Percentiles rank a stretch among this genome's conserved stretches.
These are phyloP conservation scores for Nannizziopsis arthrosporioides DNA, from an alignment of 2,329 filamentous ascomycete genomes.

Conservation along the genomic window DNA sequence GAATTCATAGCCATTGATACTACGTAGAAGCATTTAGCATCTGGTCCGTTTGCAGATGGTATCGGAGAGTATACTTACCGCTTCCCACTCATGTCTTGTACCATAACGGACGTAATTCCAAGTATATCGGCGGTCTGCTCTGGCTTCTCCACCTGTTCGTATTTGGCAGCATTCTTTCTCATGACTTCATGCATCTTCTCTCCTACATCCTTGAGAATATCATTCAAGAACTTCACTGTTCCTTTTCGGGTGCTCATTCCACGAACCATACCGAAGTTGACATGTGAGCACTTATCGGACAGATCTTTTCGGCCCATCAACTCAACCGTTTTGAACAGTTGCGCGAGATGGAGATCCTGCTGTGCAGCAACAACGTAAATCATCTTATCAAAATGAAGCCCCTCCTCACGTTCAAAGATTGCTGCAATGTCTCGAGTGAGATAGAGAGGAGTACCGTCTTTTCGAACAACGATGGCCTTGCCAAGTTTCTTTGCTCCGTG, in stretches of 20 bases:
- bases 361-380: constrained; percentile 55
- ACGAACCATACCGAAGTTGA: constrained; percentile 56
- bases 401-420: constrained; percentile 50
- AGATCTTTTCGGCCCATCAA: constrained; percentile 51
- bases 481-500: constrained; percentile 57
- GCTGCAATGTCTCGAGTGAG: constrained; percentile 59
- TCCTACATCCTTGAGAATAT: constrained; percentile 65
- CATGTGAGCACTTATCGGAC: constrained; percentile 48
- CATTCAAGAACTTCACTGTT: constrained; percentile 62
- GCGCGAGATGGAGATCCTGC: constrained; percentile 53
- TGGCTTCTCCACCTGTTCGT: constrained; percentile 76
- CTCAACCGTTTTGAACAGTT: constrained; percentile 54
- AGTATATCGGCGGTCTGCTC: constrained; percentile 71
- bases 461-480: constrained; percentile 54
- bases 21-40: constrained; percentile 41
- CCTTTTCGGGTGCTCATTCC: constrained; percentile 55
- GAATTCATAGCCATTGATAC: constrained; percentile 54
- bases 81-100: constrained; percentile 96
- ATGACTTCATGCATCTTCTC: constrained; percentile 98
- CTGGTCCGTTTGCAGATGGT: constrained; percentile 28
- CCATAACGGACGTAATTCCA: constrained; percentile 92
- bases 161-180: constrained; percentile 81
- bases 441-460: constrained; percentile 57
- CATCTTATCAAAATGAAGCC: constrained; percentile 55
- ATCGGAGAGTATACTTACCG: constrained; percentile 41